Evolutionary conservation across 352 stramenopile genomes (phyloP), one percentile per base, ranked within the genome.

Genomic region (Halophytophthora polymorphica): DNA sequence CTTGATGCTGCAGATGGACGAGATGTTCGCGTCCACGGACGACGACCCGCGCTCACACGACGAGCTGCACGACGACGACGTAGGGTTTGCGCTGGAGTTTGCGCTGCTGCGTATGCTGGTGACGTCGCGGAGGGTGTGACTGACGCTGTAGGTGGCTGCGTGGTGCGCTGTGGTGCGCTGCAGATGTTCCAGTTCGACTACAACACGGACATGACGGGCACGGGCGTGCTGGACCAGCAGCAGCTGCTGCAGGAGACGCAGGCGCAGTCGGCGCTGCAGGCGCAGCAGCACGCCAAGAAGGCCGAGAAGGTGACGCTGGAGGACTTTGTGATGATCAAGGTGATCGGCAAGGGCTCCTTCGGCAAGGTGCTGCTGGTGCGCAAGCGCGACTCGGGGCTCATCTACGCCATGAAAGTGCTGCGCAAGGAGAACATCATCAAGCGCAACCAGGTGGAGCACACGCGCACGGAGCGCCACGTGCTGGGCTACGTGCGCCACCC

Each of bases 381-480:
- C 54, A 97, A 98, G 70, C 92, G 91, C 34, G 83, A 95, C 58
- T 94, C 77, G 18, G 81, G 86, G 33, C 64, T 96, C 49, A 94
- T 98, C 53, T 99, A 98, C 73, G 97, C 97, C 3, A 97, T 99
- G 79, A 99, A 99, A 62, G 95, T 99, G n/a, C 73, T 99, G 45
- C 83, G 90, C 42, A 99, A 99, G 75, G 94, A 98, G 52, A 98
- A 98, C 60, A 98, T 99, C 55, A 98, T 99, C 65, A 98, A 98
- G 63, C 83, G 96, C 43, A 99, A 99, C 63, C 96, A 99, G 73
- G 91, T 99, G 23, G 96, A 99, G 71, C 96, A 99, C 73, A 99
- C 96, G n/a, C 97, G 95, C 61, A 99, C 96, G 19, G 97, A 99
- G 80, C 82, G 96, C 15, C 96, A 95, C 57, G 96, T 99, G 25